Evolutionary conservation across 2,329 filamentous ascomycete species (phyloP).

Genomic region (Bipolaris victoriae): DNA sequence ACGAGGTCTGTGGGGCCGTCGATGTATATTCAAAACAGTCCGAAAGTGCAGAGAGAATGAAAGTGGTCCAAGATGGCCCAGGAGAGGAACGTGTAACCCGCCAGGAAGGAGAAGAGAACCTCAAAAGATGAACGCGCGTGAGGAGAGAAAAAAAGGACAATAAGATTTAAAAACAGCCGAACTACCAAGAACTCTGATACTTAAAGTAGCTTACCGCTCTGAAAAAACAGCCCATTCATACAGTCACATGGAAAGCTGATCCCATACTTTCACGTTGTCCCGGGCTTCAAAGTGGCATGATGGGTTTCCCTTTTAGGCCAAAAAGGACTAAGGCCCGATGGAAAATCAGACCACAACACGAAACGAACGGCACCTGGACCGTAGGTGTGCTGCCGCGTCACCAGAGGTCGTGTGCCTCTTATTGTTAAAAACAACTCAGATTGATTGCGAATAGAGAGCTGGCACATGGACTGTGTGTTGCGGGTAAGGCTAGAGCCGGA

Average conservation of each 20-base stretch:
- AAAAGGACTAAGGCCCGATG: constrained; percentile 22
- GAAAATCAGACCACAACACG: constrained; percentile 27
- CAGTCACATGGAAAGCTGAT: constrained; percentile 7
- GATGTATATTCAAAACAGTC: neutral
- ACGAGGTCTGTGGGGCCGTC: neutral
- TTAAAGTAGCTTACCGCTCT: neutral
- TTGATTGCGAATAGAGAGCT: neutral
- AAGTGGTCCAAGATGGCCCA: neutral
- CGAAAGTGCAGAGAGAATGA: neutral
- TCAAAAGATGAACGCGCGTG: neutral
- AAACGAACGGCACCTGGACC: constrained; percentile 25
- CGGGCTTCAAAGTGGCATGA: constrained; percentile 29
- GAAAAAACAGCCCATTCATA: constrained; percentile 7
- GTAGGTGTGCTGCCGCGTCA: neutral
- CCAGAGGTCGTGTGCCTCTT: neutral
- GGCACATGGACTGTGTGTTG: neutral
- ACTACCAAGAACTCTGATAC: neutral
- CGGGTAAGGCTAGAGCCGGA: neutral
- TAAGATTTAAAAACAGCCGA: neutral
- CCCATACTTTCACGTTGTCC: neutral
- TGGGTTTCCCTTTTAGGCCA: constrained; percentile 24
- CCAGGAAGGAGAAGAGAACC: neutral
- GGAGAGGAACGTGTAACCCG: neutral
- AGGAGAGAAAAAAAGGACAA: neutral
- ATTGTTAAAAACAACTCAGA: neutral